Evolutionary conservation across 306 rosid genomes (phyloP).

Genomic region (Rosa rugosa): DNA sequence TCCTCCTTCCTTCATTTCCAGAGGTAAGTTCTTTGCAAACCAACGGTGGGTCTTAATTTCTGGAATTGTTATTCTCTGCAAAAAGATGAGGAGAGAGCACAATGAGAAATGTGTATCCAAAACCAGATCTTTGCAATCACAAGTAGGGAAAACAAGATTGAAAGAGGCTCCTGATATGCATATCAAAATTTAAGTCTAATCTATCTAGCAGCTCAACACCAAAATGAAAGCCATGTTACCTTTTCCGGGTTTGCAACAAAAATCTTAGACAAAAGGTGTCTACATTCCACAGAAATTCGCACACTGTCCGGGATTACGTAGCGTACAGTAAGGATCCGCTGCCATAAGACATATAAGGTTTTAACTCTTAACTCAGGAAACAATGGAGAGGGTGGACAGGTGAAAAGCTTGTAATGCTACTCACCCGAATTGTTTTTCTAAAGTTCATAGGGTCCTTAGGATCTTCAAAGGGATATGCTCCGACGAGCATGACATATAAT

Average conservation of each 20-base stretch:
- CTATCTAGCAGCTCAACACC: neutral
- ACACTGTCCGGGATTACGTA: slow-evolving; percentile 61
- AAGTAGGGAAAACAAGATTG: neutral
- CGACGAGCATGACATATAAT: slow-evolving; percentile 79
- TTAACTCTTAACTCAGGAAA: slow-evolving; percentile 21
- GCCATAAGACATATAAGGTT: slow-evolving; percentile 28
- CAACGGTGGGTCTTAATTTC: slow-evolving; percentile 72
- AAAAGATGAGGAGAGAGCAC: neutral
- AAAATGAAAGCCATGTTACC: slow-evolving; percentile 36
- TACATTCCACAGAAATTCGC: slow-evolving; percentile 63
- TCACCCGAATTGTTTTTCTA: slow-evolving; percentile 61
- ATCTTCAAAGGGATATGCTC: slow-evolving; percentile 89
- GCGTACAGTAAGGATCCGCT: slow-evolving; percentile 76
- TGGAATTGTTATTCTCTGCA: slow-evolving; percentile 78
- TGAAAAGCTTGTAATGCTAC: slow-evolving; percentile 22
- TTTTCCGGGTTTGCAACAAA: slow-evolving; percentile 74
- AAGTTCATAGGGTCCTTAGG: slow-evolving; percentile 74
- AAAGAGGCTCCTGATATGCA: neutral
- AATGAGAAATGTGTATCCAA: slow-evolving; percentile 1
- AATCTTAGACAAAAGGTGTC: slow-evolving; percentile 63
- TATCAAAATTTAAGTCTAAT: neutral
- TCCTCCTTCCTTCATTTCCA: slow-evolving; percentile 70
- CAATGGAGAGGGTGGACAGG: neutral
- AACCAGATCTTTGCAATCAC: neutral
- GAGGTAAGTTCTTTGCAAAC: slow-evolving; percentile 72